Evolutionary conservation across 257 asterid species (phyloP).

Genomic region (Euphrasia confusa): DNA sequence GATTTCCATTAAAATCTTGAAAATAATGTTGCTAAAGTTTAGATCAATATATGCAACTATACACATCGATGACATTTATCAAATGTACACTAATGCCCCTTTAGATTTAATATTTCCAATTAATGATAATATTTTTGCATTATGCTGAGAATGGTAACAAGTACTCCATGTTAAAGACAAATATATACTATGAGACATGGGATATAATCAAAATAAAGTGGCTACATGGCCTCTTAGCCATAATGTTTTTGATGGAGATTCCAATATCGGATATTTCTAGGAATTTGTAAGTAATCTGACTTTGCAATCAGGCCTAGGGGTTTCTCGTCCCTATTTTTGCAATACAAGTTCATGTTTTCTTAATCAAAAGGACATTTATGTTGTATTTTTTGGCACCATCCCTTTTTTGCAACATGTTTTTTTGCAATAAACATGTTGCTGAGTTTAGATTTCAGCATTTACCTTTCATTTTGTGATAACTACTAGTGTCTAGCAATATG

Average conservation of each 20-base stretch:
- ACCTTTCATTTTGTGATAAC: slow-evolving; percentile 1
- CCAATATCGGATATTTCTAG: too few species aligned
- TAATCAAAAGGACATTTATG: too few species aligned
- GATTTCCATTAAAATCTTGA: background rate
- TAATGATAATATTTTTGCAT: background rate
- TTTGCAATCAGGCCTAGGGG: too few species aligned
- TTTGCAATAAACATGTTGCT: background rate
- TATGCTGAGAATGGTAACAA: too few species aligned
- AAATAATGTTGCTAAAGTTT: slow-evolving; percentile 6
- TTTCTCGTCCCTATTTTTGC: too few species aligned
- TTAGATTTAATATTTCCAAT: background rate
- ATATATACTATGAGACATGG: background rate
- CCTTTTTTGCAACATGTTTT: background rate
- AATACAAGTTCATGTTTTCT: too few species aligned
- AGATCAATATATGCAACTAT: background rate
- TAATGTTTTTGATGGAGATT: too few species aligned
- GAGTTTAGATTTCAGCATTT: slow-evolving; percentile 3
- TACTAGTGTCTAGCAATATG: too few species aligned
- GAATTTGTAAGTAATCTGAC: too few species aligned
- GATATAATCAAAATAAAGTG: too few species aligned
- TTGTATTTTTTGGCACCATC: too few species aligned
- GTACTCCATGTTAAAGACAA: background rate
- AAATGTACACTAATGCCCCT: background rate
- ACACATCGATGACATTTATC: background rate
- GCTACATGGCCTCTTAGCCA: too few species aligned